phyloP scores from a whole-genome alignment of 108 stramenopile species.

The Cyclotella baltica region DNA sequence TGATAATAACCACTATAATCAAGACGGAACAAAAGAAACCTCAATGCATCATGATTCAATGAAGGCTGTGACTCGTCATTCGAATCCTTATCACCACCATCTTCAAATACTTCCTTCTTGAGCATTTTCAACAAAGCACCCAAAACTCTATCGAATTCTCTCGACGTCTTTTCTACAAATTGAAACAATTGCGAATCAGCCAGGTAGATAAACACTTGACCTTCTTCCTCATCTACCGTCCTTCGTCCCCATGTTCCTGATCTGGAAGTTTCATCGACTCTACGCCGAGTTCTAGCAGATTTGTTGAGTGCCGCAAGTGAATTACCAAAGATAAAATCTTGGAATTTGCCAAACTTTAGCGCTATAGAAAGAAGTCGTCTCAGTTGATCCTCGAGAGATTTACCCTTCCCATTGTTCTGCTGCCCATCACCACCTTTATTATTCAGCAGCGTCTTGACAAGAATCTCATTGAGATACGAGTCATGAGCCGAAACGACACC shows the following conservation, averaged over 20 bases:
- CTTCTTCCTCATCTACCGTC: constrained; percentile 69
- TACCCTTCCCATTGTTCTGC: constrained; percentile 21
- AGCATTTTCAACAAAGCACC: constrained; percentile 60
- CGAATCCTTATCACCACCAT: constrained; percentile 25
- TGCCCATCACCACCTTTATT: constrained; percentile 36
- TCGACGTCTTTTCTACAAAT: constrained; percentile 57
- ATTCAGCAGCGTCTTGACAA: constrained; percentile 77
- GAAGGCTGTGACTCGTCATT: constrained; percentile 17
- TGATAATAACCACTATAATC: constrained; percentile 87
- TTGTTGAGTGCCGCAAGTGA: constrained; percentile 70
- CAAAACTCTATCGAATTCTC: constrained; percentile 66
- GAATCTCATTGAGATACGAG: constrained; percentile 84
- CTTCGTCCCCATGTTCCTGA: constrained; percentile 85
- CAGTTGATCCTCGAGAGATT: constrained; percentile 61
- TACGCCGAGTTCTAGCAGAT: constrained; percentile 60
- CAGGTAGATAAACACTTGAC: constrained; percentile 73
- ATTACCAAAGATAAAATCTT: constrained; percentile 75
- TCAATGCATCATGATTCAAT: constrained; percentile 65
- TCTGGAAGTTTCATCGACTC: constrained; percentile 67
- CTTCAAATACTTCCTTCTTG: constrained; percentile 62
- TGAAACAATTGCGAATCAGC: constrained; percentile 61
- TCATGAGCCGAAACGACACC: constrained; percentile 93
- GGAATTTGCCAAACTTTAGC: constrained; percentile 82
- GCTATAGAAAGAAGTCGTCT: constrained; percentile 66
- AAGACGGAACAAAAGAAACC: constrained; percentile 84